Base-by-base conservation (phyloP, 306 rosid genomes). In the Lablab purpureus region DNA sequence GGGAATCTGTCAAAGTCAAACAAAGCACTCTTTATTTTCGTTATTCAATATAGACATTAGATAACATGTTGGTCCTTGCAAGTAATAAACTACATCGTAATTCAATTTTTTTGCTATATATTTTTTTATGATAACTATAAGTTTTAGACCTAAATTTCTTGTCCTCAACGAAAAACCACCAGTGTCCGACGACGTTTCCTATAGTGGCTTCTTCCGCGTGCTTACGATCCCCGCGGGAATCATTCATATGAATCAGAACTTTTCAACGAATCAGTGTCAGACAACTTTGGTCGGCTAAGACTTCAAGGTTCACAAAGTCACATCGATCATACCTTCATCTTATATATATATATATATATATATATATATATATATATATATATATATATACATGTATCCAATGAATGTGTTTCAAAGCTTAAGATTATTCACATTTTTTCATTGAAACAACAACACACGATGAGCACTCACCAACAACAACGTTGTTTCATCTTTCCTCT, bases 381-480 rank as follows among this genome's bases (percentile, higher is more conserved):
- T 32, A 32, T 32, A 32, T 40, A 37, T 40, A 66, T 65, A 10
- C 5, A 36, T 65, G 17, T 18, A n/a, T 62, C 13, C 3, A 2
- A 3, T 9, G 18, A 36, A 37, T 37, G 2, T 36, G 9, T 36
- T 23, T 0, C 43, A 14, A 58, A 25, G 32, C 45, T 27, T 22
- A 55, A 18, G 3, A 13, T 25, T 25, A 5, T 1, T 25, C 5
- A 4, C 19, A 59, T 6, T 60, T 60, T 60, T 12, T 60, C 67
- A 27, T 32, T 8, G 0, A 15, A 12, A 2, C 7, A 15, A 30
- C 19, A 62, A 62, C 32, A 62, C 22, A 62, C 13, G 23, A 89
- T 89, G 97, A 80, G 4, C 32, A 4, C 25, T 37, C 62, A 30
- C 5, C 30, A 79, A 15, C 45, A 23, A 40, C 45, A 10, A 25